Conservation (phyloP, 768 basidiomycete genomes). For the Sporobolomyces roseus region DNA sequence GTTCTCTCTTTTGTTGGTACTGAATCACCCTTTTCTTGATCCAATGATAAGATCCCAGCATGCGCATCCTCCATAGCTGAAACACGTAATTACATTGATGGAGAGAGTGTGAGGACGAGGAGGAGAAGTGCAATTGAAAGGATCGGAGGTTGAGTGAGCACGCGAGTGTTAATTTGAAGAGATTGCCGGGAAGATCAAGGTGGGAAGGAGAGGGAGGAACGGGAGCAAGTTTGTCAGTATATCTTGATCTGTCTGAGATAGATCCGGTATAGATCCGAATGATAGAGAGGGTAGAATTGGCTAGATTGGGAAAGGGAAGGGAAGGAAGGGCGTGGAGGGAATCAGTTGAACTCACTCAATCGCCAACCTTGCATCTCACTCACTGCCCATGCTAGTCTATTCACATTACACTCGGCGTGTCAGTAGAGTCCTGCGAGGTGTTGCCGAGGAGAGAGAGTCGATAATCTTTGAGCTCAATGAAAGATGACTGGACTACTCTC, state of each 20-base stretch:
- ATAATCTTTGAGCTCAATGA: not conserved
- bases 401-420: not conserved
- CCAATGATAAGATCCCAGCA: conserved; percentile 45
- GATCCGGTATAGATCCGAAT: too few relatives aligned
- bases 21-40: conserved; percentile 6
- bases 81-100: not conserved
- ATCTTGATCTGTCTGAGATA: too few relatives aligned
- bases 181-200: not conserved
- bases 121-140: too few relatives aligned
- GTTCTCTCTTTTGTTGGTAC: conserved; percentile 34
- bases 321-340: not conserved
- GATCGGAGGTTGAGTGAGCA: not conserved
- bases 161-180: not conserved
- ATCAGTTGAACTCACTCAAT: conserved; percentile 67
- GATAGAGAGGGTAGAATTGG: too few relatives aligned
- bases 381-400: conserved; percentile 60
- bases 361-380: conserved; percentile 99
- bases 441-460: not conserved
- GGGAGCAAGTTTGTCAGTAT: not conserved
- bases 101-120: not conserved
- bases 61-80: conserved; percentile 99
- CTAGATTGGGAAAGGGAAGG: not conserved
- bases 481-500: not conserved
- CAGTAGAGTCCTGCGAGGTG: not conserved
- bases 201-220: not conserved